Evolutionary conservation across 1,284 basidiomycete species (phyloP), one percentile per base, ranked within the genome.

Genomic region (Cutaneotrichosporon mucoides): DNA sequence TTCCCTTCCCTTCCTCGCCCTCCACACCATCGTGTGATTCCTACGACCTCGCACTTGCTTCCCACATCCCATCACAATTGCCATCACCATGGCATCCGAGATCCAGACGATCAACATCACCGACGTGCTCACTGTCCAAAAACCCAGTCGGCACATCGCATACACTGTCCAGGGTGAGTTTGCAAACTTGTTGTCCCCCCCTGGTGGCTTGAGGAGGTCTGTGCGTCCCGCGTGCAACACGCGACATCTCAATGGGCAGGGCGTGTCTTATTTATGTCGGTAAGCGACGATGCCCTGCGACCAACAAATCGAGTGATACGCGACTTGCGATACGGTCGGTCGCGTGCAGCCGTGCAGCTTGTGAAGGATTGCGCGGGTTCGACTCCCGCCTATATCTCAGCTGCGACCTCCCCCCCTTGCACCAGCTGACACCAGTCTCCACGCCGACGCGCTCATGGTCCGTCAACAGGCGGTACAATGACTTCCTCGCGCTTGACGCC

Each of bases 401-500:
- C 24, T 24, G 24, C 24, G 24, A 24, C 24, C 24, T 24, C 24
- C 24, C 24, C 24, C 24, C 24, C 24, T 24, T 24, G 38, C 37
- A 33, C 9, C 3, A 34, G 34, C 57, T 60, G 36, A 62, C 59
- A 5, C 52, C 59, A 78, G 76, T 79, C 43, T 67, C 76, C 4
- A 79, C 77, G 3, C 75, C 76, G 1, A 79, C 71, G 10, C 86
- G 89, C 64, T 88, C 90, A 73, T 97, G 93, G 93, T 85, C 88
- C 47, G 90, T 96, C 81, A 90, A 89, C 84, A 83, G 89, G 60
- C 88, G 94, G 56, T 97, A 96, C 79, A 94, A 90, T 45, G 92
- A 96, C 75, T 97, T 98, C 79, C 85, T 85, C 67, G 86, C 90
- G 64, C 85, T 98, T 16, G 84, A 96, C 76, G 84, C 84, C 41